Evolutionary conservation across 1,139 yeast genomes (phyloP).

Genomic region (Entelexis sorbosivorans): DNA sequence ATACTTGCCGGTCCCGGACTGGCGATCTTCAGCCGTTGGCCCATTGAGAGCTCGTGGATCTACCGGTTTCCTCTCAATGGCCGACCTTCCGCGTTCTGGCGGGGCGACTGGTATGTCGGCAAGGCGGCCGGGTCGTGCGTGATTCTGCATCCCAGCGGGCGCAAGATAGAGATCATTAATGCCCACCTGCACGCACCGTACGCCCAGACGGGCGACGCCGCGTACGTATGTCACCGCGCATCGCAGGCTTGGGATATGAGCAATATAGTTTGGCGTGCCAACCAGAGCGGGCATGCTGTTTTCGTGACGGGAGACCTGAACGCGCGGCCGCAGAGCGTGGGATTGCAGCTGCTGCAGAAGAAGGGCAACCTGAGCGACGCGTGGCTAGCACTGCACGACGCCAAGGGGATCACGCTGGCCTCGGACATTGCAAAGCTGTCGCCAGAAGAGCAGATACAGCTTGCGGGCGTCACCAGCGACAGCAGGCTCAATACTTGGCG

Average conservation of each 20-base stretch:
- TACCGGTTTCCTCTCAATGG: conserved; percentile 89
- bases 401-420: conserved; percentile 2
- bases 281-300: conserved; percentile 69
- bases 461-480: conserved; percentile 86
- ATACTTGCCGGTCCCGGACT: conserved; percentile 89
- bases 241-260: conserved; percentile 96
- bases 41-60: conserved; percentile 66
- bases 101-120: conserved; percentile 98
- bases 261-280: conserved; percentile 49
- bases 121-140: conserved; percentile 74
- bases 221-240: conserved; percentile 80
- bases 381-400: conserved; percentile 62
- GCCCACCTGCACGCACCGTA: conserved; percentile 99
- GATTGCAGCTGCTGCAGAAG: conserved; percentile 58
- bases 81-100: conserved; percentile 77
- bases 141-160: conserved; percentile 42
- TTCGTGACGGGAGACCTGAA: conserved; percentile 89
- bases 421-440: conserved; percentile 40
- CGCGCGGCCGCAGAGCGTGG: conserved; percentile 76
- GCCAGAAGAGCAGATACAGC: conserved; percentile 55
- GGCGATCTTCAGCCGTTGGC: conserved; percentile 71
- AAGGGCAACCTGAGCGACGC: conserved; percentile 68
- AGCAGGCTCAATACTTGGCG: conserved; percentile 84
- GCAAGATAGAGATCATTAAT: conserved; percentile 67
- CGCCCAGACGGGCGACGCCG: conserved; percentile 67